Evolutionary conservation across 2,329 filamentous ascomycete species (phyloP).

Genomic region (Colletotrichum acutatum): DNA sequence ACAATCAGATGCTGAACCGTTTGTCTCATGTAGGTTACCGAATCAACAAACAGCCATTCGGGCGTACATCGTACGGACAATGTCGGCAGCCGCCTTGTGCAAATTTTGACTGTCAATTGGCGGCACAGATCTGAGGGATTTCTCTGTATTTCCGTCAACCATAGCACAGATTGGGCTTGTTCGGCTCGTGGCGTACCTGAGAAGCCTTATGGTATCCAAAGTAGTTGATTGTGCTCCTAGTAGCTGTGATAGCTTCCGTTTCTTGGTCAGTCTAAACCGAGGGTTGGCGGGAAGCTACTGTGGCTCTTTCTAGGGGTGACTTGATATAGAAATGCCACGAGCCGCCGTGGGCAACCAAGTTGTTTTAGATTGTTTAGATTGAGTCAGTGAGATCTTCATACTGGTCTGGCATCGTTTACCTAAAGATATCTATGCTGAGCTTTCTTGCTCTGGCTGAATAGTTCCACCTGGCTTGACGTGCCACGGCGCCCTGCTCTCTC

Average conservation of each 20-base stretch:
- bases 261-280: no score
- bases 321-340: background rate
- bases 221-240: background rate
- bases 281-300: background rate
- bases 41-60: background rate
- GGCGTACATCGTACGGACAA: background rate
- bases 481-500: background rate
- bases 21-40: constrained; percentile 13
- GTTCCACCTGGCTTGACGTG: background rate
- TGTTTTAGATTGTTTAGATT: background rate
- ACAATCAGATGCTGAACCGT: background rate
- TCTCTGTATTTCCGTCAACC: background rate
- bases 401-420: background rate
- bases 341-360: background rate
- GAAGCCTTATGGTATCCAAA: background rate
- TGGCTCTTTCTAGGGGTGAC: background rate
- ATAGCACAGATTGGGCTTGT: background rate
- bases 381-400: background rate
- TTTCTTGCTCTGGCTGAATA: background rate
- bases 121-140: background rate
- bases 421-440: background rate
- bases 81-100: constrained; percentile 1
- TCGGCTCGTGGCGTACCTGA: background rate
- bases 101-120: background rate
- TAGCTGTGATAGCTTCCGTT: background rate